Evolutionary conservation across 257 asterid species (phyloP).

Genomic region (Phtheirospermum japonicum): DNA sequence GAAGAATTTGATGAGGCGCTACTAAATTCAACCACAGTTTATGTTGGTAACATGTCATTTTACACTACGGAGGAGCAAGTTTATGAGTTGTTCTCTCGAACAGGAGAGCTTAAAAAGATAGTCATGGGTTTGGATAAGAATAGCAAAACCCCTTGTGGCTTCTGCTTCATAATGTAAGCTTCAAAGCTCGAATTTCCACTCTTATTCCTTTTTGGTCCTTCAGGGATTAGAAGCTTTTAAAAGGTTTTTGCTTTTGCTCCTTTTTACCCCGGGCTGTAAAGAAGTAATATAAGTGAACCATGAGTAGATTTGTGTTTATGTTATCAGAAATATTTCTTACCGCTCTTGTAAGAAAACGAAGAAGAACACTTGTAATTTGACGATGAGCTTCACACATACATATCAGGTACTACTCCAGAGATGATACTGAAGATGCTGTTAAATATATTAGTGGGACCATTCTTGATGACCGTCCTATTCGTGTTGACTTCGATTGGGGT

Average conservation of each 20-base stretch:
- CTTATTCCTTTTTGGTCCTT: neutral
- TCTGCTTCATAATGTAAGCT: constrained; percentile 83
- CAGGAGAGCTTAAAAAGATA: constrained; percentile 94
- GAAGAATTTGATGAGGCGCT: constrained; percentile 89
- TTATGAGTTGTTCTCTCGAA: constrained; percentile 81
- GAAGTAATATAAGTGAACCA: no score
- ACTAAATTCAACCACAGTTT: constrained; percentile 64
- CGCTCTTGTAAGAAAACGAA: no score
- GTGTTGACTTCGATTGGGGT: constrained; percentile 99
- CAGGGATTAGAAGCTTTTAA: neutral
- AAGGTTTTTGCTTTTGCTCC: neutral
- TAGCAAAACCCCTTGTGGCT: constrained; percentile 91
- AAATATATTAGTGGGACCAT: constrained; percentile 95
- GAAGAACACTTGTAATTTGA: neutral
- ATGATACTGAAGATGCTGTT: constrained; percentile 85
- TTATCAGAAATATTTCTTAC: no score
- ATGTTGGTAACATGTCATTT: constrained; percentile 91
- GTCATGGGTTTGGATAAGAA: constrained; percentile 97
- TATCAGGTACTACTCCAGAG: constrained; percentile 92
- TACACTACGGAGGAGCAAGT: constrained; percentile 98
- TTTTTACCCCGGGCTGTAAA: no score
- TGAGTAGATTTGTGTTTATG: no score
- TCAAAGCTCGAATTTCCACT: constrained; percentile 16
- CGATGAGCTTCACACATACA: constrained; percentile 8
- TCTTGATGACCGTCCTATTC: constrained; percentile 98